These are phyloP conservation scores for Candida andamanensis DNA, from an alignment of 805 yeast genomes.

Conservation along the genomic window DNA sequence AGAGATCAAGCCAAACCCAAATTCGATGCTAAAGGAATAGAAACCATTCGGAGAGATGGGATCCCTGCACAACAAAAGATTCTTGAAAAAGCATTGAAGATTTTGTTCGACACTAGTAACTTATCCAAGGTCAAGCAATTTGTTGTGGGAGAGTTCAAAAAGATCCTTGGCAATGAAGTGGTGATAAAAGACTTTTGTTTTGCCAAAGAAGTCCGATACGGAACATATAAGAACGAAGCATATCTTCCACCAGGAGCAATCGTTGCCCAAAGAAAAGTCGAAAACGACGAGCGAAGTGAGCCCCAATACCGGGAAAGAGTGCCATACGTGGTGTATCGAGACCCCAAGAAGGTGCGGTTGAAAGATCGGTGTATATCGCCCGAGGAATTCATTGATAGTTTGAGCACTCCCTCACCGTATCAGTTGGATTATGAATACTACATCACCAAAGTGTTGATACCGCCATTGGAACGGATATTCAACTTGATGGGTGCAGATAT, in stretches of 20 bases:
- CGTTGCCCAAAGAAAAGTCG: constrained; percentile 59
- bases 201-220: constrained; percentile 83
- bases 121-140: constrained; percentile 65
- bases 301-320: constrained; percentile 89
- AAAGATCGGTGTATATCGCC: constrained; percentile 81
- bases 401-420: constrained; percentile 25
- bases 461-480: constrained; percentile 84
- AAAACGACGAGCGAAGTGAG: constrained; percentile 62
- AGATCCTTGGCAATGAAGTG: constrained; percentile 58
- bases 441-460: constrained; percentile 75
- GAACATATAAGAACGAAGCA: constrained; percentile 68
- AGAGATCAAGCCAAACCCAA: constrained; percentile 51
- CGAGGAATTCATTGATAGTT: constrained; percentile 52
- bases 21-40: constrained; percentile 96
- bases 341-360: constrained; percentile 50
- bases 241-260: constrained; percentile 90
- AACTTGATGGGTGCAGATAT: constrained; percentile 80
- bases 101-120: constrained; percentile 68
- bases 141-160: constrained; percentile 59
- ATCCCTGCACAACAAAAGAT: constrained; percentile 87
- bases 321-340: constrained; percentile 73
- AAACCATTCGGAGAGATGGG: constrained; percentile 91
- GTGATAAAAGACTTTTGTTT: constrained; percentile 82
- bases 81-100: constrained; percentile 61
- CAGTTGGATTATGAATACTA: constrained; percentile 80